Conservation (phyloP, 352 stramenopile species). For the Phytophthora meadii region DNA sequence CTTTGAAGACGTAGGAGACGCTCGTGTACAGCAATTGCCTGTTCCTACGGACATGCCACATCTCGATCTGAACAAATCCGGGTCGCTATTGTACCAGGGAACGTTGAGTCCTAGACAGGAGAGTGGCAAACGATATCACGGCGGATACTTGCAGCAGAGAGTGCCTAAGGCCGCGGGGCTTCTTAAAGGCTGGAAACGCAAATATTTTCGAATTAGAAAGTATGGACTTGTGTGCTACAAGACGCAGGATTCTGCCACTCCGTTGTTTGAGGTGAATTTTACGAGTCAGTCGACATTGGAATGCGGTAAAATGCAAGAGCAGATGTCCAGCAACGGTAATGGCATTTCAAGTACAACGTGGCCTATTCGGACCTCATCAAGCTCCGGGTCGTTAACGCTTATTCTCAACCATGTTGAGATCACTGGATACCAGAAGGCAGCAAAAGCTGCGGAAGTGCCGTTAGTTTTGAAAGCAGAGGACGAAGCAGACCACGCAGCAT, state of each 20-base stretch:
- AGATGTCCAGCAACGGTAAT: conserved; percentile 3
- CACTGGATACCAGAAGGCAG: conserved; percentile 39
- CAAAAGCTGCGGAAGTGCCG: conserved; percentile 50
- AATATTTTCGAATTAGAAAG: conserved; percentile 76
- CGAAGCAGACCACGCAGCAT: conserved; percentile 48
- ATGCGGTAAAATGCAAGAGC: conserved; percentile 28
- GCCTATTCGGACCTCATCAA: conserved; percentile 21
- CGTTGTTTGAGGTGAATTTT: conserved; percentile 74
- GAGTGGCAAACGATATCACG: conserved; percentile 64
- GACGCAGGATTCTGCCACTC: conserved; percentile 46
- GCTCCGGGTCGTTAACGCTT: conserved; percentile 40
- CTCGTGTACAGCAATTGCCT: conserved; percentile 38
- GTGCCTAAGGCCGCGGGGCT: conserved; percentile 64
- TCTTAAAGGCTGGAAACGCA: conserved; percentile 73
- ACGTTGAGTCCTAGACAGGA: conserved; percentile 60
- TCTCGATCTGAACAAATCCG: conserved; percentile 11
- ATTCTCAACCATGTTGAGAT: conserved; percentile 63
- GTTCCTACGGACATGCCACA: conserved; percentile 2
- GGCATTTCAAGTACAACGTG: conserved; percentile 4
- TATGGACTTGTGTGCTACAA: conserved; percentile 75
- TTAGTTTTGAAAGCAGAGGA: conserved; percentile 62
- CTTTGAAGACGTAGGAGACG: conserved; percentile 28
- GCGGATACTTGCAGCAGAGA: conserved; percentile 66
- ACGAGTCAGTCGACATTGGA: conserved; percentile 48
- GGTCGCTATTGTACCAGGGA: conserved; percentile 45